phyloP scores from a whole-genome alignment of 495 filamentous ascomycete genomes.

The Aspergillus kassunensis region DNA sequence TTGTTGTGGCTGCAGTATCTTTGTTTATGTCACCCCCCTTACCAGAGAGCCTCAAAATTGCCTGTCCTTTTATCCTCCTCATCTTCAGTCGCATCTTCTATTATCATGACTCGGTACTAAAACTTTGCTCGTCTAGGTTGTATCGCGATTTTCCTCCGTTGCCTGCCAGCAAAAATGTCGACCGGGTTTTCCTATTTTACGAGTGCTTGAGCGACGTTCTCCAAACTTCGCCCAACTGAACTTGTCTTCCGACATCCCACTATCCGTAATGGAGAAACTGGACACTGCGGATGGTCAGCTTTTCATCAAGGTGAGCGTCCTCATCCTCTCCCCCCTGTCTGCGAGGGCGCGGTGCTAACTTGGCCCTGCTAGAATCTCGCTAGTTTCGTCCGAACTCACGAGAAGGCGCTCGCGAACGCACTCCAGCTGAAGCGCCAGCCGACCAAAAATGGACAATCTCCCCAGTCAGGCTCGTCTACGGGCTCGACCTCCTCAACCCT shows the following conservation, averaged over 20 bases:
- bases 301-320: conserved; percentile 70
- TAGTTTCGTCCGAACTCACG: conserved; percentile 92
- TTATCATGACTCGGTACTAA: conserved; percentile 7
- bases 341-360: conserved; percentile 9
- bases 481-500: conserved; percentile 64
- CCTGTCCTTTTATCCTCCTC: neutral
- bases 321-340: neutral
- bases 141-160: conserved; percentile 16
- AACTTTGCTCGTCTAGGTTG: conserved; percentile 4
- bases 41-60: neutral
- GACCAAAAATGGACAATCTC: conserved; percentile 57
- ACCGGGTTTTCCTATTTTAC: conserved; percentile 23
- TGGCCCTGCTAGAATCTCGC: conserved; percentile 68
- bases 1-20: conserved; percentile 9
- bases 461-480: conserved; percentile 47
- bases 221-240: conserved; percentile 33
- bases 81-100: neutral
- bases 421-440: conserved; percentile 74
- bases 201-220: conserved; percentile 34
- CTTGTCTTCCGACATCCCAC: conserved; percentile 22
- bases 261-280: conserved; percentile 47
- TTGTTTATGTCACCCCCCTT: conserved; percentile 12
- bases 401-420: conserved; percentile 95
- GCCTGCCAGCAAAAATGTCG: conserved; percentile 42
- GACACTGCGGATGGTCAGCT: conserved; percentile 80